Evolutionary conservation across 495 filamentous ascomycete species (phyloP).

Genomic region (Aspergillus sclerotioniger): DNA sequence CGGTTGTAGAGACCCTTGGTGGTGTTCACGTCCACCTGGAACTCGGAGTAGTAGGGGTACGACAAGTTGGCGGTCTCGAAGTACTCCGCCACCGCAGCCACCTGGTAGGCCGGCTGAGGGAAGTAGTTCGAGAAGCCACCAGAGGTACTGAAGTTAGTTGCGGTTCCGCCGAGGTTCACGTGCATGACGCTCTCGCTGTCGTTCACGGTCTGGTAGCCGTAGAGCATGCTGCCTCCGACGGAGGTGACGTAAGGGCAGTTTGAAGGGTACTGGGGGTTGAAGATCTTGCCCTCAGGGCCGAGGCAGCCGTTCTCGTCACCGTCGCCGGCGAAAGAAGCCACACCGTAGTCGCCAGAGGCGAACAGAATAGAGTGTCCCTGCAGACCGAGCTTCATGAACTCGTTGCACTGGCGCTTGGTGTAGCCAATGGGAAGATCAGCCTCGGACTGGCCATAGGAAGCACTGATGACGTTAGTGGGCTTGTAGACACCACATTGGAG

Average conservation of each 20-base stretch:
- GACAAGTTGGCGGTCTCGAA: constrained; percentile 44
- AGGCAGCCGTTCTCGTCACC: constrained; percentile 38
- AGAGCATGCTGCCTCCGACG: constrained; percentile 49
- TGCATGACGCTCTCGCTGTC: constrained; percentile 37
- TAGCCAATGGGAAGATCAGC: constrained; percentile 50
- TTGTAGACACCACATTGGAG: constrained; percentile 61
- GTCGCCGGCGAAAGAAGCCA: constrained; percentile 38
- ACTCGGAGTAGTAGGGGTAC: constrained; percentile 36
- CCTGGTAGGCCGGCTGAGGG: constrained; percentile 56
- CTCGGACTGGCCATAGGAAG: constrained; percentile 57
- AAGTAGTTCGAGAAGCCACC: constrained; percentile 73
- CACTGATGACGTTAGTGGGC: constrained; percentile 59
- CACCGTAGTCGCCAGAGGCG: constrained; percentile 61
- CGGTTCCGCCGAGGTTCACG: constrained; percentile 21
- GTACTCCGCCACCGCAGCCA: constrained; percentile 48
- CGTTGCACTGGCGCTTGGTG: constrained; percentile 54
- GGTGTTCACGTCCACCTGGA: constrained; percentile 33
- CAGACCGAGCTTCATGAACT: constrained; percentile 65
- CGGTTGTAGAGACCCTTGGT: constrained; percentile 55
- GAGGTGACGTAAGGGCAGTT: constrained; percentile 53
- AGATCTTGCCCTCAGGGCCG: constrained; percentile 41
- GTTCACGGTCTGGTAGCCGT: constrained; percentile 30
- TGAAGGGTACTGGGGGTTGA: constrained; percentile 49
- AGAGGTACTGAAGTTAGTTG: constrained; percentile 51
- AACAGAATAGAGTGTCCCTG: constrained; percentile 61